Conservation (phyloP, 23 red algal species). For the Gracilaria gracilis region DNA sequence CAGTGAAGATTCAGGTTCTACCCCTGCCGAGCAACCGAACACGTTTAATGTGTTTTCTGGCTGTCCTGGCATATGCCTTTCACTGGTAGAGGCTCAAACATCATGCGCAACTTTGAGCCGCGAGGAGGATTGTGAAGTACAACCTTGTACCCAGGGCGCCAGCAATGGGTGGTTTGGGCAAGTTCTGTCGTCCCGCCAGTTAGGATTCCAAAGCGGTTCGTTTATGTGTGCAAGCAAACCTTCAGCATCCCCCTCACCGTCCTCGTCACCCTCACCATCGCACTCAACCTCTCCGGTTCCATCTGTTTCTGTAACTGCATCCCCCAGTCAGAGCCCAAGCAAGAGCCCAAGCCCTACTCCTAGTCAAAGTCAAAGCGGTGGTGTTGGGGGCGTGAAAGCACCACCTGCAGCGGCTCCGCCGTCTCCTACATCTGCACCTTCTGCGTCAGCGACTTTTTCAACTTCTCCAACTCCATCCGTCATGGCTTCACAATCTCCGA, state of each 20-base stretch:
- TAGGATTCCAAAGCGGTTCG: not conserved
- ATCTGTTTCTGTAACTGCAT: not conserved
- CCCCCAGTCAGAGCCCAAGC: not conserved
- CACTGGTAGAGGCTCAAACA: not conserved
- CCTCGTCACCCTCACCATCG: not conserved
- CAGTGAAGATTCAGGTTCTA: not conserved
- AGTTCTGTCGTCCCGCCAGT: not conserved
- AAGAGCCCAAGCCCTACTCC: not conserved
- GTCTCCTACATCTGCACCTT: not conserved
- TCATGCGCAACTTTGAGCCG: not conserved
- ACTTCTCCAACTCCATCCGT: not conserved
- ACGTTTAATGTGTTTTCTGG: not conserved
- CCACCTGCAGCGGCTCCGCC: not conserved
- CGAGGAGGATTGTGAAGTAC: not conserved
- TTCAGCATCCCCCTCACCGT: not conserved
- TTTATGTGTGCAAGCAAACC: not conserved
- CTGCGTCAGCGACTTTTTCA: not conserved
- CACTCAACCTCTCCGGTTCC: not conserved
- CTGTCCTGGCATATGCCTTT: not conserved
- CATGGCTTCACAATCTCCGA: not conserved
- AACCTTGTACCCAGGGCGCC: not conserved
- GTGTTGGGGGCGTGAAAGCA: not conserved
- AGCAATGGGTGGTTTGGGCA: not conserved
- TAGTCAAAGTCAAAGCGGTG: not conserved
- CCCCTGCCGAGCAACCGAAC: not conserved